A percentile compares a stretch with the other conserved stretches of the same genome.
Evolutionary conservation across 257 asterid species (phyloP).

Genomic region (Plantago major): DNA sequence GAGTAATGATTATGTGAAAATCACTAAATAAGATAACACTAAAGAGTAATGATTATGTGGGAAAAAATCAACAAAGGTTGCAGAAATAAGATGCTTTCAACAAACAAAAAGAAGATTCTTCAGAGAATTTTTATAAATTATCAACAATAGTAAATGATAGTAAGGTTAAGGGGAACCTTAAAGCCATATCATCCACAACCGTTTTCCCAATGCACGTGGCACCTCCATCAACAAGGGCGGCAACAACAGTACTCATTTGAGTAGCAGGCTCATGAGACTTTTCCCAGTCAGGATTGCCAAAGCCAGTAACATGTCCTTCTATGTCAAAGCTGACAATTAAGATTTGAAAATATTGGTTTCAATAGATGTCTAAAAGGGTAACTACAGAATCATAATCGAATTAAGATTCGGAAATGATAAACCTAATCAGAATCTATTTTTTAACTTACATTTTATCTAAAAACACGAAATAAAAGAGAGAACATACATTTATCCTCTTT

Average conservation of each 20-base stretch:
- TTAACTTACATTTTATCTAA: too few relatives aligned
- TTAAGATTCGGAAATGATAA: background rate
- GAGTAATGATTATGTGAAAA: background rate
- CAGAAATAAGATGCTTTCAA: too few relatives aligned
- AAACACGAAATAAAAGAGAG: too few relatives aligned
- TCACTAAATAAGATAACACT: background rate
- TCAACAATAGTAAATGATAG: too few relatives aligned
- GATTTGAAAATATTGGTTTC: constrained; percentile 3
- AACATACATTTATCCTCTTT: too few relatives aligned
- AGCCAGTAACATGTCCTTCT: constrained; percentile 79
- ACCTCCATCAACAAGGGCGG: constrained; percentile 87
- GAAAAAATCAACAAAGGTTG: background rate
- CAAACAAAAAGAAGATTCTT: constrained; percentile 1
- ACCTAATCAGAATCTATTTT: background rate
- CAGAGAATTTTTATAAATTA: too few relatives aligned
- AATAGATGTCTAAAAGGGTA: background rate
- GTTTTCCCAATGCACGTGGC: constrained; percentile 87
- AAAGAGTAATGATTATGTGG: background rate
- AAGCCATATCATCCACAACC: constrained; percentile 83
- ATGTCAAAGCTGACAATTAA: constrained; percentile 65
- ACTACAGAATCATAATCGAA: background rate
- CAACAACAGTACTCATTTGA: constrained; percentile 65
- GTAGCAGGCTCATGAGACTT: constrained; percentile 74
- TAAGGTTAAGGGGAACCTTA: constrained; percentile 51
- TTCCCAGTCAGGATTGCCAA: constrained; percentile 96